Base-by-base conservation (phyloP, 2,329 filamentous ascomycete genomes). In the Malbranchea cinnamomea region DNA sequence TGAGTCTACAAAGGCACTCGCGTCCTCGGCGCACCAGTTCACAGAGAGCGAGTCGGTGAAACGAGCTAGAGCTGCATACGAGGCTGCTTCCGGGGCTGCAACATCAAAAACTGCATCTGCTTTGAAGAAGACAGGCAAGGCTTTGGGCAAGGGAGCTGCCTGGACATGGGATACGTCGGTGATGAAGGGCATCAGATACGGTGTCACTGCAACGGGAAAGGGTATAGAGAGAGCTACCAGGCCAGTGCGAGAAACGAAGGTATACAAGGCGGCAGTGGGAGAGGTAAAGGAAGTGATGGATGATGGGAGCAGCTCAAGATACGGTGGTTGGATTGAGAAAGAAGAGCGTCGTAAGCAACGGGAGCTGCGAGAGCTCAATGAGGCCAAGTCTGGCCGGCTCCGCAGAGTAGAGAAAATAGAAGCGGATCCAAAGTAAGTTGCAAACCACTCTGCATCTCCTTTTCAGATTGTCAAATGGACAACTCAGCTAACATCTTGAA, bases 161-260 rank as follows among this genome's bases (percentile, higher is more conserved):
- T 95, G 85, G 85, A 95, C 89, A 2, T 98, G 89, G 89, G 84
- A 98, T 38, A 94, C 89, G 0, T 67, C 77, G 4, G 82, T 91
- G 6, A 81, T 95, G 43, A 93, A 93, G 62, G 89, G 83, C 26
- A 72, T 93, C 16, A 71, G 89, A 41, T 79, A 81, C 48, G 83
- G 82, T 33, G 85, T 87, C 35, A 82, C 77, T 47, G 78, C 74
- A 14, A 92, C 89, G 2, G 85, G 83, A 21, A 74, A 79, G 39
- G 85, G 78, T 3, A 66, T 98, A 25, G 89, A 95, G 56, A 92
- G 89, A 60, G 83, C 77, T n/a, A 98, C 89, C 3, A 74, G 85
- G 50, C 89, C 89, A 4, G 80, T 98, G 36, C 74, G 89, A 41
- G 78, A 95, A 47, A 95, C 89, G 1, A 84, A 95, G 54, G 84